Evolutionary conservation across 805 yeast species (phyloP), one percentile per base, ranked within the genome.

Genomic region (Yamadazyma nakazawae): DNA sequence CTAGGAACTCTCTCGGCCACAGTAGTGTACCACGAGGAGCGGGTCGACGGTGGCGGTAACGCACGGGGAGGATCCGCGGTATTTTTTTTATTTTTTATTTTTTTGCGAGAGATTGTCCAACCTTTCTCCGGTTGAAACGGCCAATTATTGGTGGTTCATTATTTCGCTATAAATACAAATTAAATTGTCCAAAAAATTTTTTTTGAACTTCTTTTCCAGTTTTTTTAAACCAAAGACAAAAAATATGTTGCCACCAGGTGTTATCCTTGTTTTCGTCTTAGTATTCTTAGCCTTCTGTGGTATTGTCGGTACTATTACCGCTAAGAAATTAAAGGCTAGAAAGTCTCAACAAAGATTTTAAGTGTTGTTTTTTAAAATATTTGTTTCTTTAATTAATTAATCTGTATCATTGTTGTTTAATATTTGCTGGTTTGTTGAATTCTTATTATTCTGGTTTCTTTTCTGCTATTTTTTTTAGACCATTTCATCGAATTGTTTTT

Each of bases 161-260:
- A 28, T 28, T 28, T 28, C 32, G 19, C 36, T 45, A 45, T 45
- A 45, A 45, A 45, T 40, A 43, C 19, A 30, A 45, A 45, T 45
- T 45, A 26, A 36, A 9, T 36, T 36, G 44, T 40, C 44, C 44
- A 12, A 19, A 17, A 39, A 34, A 25, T 41, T 45, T 44, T 37
- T 19, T 39, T 37, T 36, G 37, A 34, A 36, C 11, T 37, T 41
- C 30, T 30, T 34, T 37, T 49, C 19, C 34, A 18, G 40, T 39
- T 36, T 36, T 34, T 45, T 34, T 26, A 19, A 45, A 32, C 26
- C 34, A 31, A 45, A 25, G 34, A 16, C 11, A 31, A 40, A 42
- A 64, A 61, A 63, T n/a, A 82, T 81, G 85, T 74, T 82, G 63
- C 87, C 88, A 67, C 75, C 82, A 54, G 88, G 88, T 71, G 88